These are phyloP conservation scores for Acorus calamus DNA, from an alignment of 106 monocot genomes.

Conservation along the genomic window DNA sequence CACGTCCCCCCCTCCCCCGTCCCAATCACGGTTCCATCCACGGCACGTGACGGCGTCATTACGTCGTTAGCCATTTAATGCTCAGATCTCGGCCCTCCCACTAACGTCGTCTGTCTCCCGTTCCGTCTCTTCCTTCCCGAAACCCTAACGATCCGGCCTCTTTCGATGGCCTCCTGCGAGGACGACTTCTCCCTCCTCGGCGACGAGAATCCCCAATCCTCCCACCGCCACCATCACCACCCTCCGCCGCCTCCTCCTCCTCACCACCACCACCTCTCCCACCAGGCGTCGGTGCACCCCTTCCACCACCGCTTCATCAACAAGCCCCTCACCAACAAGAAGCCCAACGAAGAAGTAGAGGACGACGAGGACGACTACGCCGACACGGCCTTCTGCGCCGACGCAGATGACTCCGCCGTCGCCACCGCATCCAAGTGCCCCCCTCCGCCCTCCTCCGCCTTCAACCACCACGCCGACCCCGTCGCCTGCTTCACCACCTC, in stretches of 20 bases:
- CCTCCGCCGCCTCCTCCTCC: constrained; percentile 7
- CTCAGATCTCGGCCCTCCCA: neutral
- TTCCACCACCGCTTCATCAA: constrained; percentile 19
- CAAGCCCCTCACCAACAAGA: neutral
- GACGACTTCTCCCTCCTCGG: constrained; percentile 62
- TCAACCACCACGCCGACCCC: constrained; percentile 10
- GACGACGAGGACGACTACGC: constrained; percentile 16
- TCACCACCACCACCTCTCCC: constrained; percentile 13
- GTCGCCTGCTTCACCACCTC: neutral
- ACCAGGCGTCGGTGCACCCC: constrained; percentile 12
- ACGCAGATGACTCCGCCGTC: constrained; percentile 9
- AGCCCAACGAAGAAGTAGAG: neutral
- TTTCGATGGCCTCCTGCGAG: constrained; percentile 51
- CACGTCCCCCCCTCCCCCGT: constrained; percentile 3
- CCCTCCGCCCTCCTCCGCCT: neutral
- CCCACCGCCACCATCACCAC: neutral
- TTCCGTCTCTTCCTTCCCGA: constrained; percentile 23
- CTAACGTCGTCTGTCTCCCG: constrained; percentile 61
- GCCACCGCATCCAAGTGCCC: no score
- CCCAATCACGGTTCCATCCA: constrained; percentile 10
- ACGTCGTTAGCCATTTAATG: constrained; percentile 16
- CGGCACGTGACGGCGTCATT: neutral
- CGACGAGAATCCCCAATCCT: constrained; percentile 24
- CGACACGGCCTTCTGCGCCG: constrained; percentile 30
- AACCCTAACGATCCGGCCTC: constrained; percentile 52